Evolutionary conservation across 352 stramenopile genomes (phyloP).

Genomic region (Phytopythium delawarense): DNA sequence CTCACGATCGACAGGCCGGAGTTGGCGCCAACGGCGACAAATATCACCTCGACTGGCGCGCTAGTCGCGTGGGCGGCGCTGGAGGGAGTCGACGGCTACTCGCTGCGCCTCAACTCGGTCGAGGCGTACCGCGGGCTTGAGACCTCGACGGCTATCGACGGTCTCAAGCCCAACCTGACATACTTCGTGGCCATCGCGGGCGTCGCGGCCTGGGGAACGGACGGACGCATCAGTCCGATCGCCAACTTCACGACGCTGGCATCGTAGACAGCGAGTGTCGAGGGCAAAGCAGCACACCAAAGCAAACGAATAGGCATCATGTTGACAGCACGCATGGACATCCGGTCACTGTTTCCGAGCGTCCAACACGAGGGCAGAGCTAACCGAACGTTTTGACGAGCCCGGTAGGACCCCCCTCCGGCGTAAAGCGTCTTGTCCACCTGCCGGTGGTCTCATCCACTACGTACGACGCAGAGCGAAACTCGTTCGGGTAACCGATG

Average conservation of each 20-base stretch:
- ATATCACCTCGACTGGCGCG: slow-evolving; percentile 35
- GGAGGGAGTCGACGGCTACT: slow-evolving; percentile 56
- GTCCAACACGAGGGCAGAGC: background rate
- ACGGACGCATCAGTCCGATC: slow-evolving; percentile 45
- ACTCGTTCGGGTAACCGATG: slow-evolving; percentile 31
- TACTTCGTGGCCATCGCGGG: slow-evolving; percentile 74
- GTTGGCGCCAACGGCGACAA: slow-evolving; percentile 22
- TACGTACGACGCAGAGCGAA: background rate
- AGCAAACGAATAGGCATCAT: no score
- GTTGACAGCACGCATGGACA: no score
- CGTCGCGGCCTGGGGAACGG: slow-evolving; percentile 53
- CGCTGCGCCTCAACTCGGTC: slow-evolving; percentile 67
- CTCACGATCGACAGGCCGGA: slow-evolving; percentile 42
- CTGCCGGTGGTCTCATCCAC: background rate
- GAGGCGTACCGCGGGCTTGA: slow-evolving; percentile 62
- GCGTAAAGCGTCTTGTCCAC: background rate
- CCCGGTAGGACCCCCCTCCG: background rate
- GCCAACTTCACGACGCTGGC: slow-evolving; percentile 67
- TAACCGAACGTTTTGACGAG: background rate
- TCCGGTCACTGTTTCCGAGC: background rate
- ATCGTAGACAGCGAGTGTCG: background rate
- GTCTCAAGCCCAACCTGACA: slow-evolving; percentile 56
- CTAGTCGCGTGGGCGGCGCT: slow-evolving; percentile 51
- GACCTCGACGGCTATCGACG: slow-evolving; percentile 29
- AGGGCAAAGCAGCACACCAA: no score